Percentiles rank a stretch among this genome's conserved stretches.
These are phyloP conservation scores for Teunomyces funiuensis DNA, from an alignment of 805 yeast genomes.

Conservation along the genomic window DNA sequence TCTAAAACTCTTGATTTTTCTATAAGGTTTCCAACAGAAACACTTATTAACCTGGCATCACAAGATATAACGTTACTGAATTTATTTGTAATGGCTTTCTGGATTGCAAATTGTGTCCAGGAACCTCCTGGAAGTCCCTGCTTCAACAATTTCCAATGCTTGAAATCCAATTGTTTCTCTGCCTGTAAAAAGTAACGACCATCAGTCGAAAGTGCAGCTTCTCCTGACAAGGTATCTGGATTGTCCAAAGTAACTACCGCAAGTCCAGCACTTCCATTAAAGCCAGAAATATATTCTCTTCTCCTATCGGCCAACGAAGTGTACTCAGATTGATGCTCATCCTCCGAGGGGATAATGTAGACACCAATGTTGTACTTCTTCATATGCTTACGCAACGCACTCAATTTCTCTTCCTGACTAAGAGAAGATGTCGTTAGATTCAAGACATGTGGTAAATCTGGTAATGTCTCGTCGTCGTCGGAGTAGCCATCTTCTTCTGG, in stretches of 20 bases:
- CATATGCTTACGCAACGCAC: conserved; percentile 64
- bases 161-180: conserved; percentile 69
- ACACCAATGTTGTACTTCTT: conserved; percentile 61
- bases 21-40: conserved; percentile 44
- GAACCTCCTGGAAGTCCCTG: conserved; percentile 72
- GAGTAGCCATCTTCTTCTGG: conserved; percentile 15
- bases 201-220: conserved; percentile 86
- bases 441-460: conserved; percentile 25
- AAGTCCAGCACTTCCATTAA: conserved; percentile 91
- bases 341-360: conserved; percentile 83
- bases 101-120: conserved; percentile 75
- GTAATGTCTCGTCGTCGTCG: conserved; percentile 21
- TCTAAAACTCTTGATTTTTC: conserved; percentile 20
- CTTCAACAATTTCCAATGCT: conserved; percentile 73
- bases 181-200: conserved; percentile 96
- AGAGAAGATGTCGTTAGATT: conserved; percentile 7
- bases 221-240: conserved; percentile 49
- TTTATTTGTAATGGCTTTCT: conserved; percentile 54
- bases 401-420: conserved; percentile 46
- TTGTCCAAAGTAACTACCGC: conserved; percentile 69
- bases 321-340: conserved; percentile 91
- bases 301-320: conserved; percentile 80
- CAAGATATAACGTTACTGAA: conserved; percentile 64
- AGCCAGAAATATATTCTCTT: conserved; percentile 79
- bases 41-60: conserved; percentile 74